Evolutionary conservation across 306 rosid species (phyloP), one percentile per base, ranked within the genome.

Genomic region (Fragaria iinumae): DNA sequence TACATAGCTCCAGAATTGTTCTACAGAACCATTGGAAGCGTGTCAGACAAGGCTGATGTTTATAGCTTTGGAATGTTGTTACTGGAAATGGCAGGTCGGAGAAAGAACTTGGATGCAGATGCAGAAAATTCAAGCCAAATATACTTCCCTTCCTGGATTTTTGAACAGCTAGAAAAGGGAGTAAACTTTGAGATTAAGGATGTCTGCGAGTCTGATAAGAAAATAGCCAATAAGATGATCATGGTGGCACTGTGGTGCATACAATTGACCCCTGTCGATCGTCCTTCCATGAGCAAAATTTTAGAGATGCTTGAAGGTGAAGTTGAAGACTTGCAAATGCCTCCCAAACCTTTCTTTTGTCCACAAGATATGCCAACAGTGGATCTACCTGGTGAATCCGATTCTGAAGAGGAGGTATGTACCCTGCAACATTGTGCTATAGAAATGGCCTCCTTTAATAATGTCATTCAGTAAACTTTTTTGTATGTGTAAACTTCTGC

Each of bases 231-330:
- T 34, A 77, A 83, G 47, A 83, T 88, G 81, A 18, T 85, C 11
- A 44, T 76, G 3, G 80, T 83, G 0, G 83, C 81, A 0, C 59
- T 85, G 38, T 86, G 84, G 79, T 79, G 90, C 62, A 83, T 81
- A 63, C 79, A 86, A 1, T 32, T 83, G 70, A 81, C 66, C 16
- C 84, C 91, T 0, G 11, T 4, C 0, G 66, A 77, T 25, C 78
- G 88, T 10, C 90, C 87, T n/a, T 59, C 82, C 0, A 79, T 84
- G 84, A 79, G 34, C 7, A 67, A 44, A 62, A 84, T 87, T 1
- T 2, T 78, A 4, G 78, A 81, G 50, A 86, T 81, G 84, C 78
- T 78, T 17, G 86, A 77, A 74, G 80, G 80, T 1, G 44, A 70
- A 3, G 10, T 25, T 14, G 76, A 79, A 44, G 55, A 3, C n/a